Percentiles rank a stretch among this genome's conserved stretches.
Evolutionary conservation across 306 rosid species (phyloP).

Genomic region (Cicer arietinum): DNA sequence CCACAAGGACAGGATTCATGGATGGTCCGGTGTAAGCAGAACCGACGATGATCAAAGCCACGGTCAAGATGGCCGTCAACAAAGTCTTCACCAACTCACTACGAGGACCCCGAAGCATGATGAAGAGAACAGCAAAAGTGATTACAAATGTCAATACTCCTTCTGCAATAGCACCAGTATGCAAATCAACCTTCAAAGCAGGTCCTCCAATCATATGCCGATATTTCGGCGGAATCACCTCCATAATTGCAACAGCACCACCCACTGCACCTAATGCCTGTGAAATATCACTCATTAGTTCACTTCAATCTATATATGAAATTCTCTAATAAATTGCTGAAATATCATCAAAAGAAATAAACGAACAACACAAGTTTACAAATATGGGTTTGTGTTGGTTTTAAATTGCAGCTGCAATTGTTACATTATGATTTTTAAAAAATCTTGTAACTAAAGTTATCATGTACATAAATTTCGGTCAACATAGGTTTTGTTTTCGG

Average conservation of each 20-base stretch:
- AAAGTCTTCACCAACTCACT: slow-evolving; percentile 58
- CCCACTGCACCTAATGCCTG: slow-evolving; percentile 87
- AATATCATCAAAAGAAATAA: background rate
- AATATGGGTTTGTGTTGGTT: background rate
- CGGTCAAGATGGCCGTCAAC: slow-evolving; percentile 69
- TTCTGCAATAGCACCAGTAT: slow-evolving; percentile 82
- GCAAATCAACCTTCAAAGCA: slow-evolving; percentile 75
- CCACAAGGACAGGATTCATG: slow-evolving; percentile 92
- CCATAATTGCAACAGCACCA: slow-evolving; percentile 77
- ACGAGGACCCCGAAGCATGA: slow-evolving; percentile 76
- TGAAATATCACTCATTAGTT: slow-evolving; percentile 37
- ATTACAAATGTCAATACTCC: slow-evolving; percentile 81
- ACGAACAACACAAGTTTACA: background rate
- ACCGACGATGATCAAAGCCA: slow-evolving; percentile 58
- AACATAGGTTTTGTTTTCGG: background rate
- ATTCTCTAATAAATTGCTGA: background rate
- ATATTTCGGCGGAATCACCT: slow-evolving; percentile 69
- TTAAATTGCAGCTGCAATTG: background rate
- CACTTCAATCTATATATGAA: background rate
- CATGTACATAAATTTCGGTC: background rate
- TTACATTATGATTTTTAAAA: background rate
- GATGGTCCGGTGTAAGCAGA: slow-evolving; percentile 81
- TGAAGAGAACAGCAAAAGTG: slow-evolving; percentile 65
- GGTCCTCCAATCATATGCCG: slow-evolving; percentile 83
- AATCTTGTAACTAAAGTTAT: background rate